Evolutionary conservation across 2,329 filamentous ascomycete species (phyloP), one percentile per base, ranked within the genome.

Genomic region (Cladophialophora exuberans): DNA sequence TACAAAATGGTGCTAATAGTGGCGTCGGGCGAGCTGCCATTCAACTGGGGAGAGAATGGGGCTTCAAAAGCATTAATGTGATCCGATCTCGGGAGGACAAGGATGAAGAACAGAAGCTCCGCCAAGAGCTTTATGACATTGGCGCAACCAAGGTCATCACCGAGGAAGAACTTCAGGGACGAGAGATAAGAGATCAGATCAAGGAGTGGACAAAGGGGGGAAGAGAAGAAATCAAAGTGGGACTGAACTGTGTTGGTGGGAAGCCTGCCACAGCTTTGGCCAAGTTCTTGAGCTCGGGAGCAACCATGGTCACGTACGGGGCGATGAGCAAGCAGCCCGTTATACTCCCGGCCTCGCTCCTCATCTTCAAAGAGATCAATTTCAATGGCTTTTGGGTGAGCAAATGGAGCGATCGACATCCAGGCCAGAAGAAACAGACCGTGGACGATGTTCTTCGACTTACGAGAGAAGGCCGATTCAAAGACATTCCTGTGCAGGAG

Each of bases 311-410:
- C 20, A 96, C 93, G 3, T 99, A 99, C 69, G 94, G 94, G 22
- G 93, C 89, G 46, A 99, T 99, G 94, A 85, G 89, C 28, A 89
- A 88, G 70, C 87, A 96, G 75, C 92, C 93, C 0, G 81, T 97
- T 22, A 79, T 82, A 5, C 74, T 97, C 58, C 90, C 93, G 0
- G 88, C 92, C 0, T 89, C 88, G 0, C 78, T 95, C 63, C 77
- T 97, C 56, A 99, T 99, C 65, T 99, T 99, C 77, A 94, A 93
- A 72, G 85, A 97, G 65, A 80, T 97, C 48, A 81, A 83, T 47
- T 96, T 97, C 67, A 82, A 89, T 59, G 95, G 94, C 3, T 99
- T 97, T 73, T 99, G 94, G 94, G 85, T 97, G 20, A 94, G 88
- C 68, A 84, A 81, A 57, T 97, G 94, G 93, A 90, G 88, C 43